Evolutionary conservation across 2,329 filamentous ascomycete species (phyloP).

Genomic region (Penicillium brasilianum): DNA sequence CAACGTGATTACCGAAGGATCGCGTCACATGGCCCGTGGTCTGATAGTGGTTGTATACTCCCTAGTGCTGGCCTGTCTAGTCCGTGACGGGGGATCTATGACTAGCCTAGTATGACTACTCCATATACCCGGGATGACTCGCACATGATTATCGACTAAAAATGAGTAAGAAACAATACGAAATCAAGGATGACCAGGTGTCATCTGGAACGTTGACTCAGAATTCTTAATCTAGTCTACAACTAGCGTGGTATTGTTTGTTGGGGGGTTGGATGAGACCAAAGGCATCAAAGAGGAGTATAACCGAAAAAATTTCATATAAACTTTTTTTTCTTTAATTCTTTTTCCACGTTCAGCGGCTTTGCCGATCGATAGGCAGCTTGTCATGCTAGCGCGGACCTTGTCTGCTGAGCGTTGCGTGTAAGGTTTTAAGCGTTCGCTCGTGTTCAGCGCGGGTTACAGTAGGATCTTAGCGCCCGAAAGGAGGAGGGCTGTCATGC

Average conservation of each 20-base stretch:
- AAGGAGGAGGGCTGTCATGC: background rate
- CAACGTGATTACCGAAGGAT: background rate
- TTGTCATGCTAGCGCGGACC: conserved; percentile 5
- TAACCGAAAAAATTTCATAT: background rate
- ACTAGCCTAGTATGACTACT: background rate
- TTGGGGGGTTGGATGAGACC: background rate
- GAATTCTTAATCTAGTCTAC: background rate
- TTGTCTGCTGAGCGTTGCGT: conserved; percentile 2
- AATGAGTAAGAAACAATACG: background rate
- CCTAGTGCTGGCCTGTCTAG: background rate
- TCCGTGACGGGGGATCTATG: background rate
- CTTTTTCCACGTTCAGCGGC: background rate
- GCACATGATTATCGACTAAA: background rate
- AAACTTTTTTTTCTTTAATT: background rate
- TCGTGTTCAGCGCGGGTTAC: background rate
- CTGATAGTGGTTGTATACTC: background rate
- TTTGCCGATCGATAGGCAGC: background rate
- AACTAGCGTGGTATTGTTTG: background rate
- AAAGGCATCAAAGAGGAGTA: background rate
- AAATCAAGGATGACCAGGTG: background rate
- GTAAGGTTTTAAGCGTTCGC: background rate
- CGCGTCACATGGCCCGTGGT: background rate
- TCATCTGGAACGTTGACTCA: conserved; percentile 1
- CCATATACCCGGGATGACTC: background rate
- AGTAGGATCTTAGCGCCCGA: conserved; percentile 6